phyloP scores from a whole-genome alignment of 176 grass and related monocot species.

The Avena atlantica region DNA sequence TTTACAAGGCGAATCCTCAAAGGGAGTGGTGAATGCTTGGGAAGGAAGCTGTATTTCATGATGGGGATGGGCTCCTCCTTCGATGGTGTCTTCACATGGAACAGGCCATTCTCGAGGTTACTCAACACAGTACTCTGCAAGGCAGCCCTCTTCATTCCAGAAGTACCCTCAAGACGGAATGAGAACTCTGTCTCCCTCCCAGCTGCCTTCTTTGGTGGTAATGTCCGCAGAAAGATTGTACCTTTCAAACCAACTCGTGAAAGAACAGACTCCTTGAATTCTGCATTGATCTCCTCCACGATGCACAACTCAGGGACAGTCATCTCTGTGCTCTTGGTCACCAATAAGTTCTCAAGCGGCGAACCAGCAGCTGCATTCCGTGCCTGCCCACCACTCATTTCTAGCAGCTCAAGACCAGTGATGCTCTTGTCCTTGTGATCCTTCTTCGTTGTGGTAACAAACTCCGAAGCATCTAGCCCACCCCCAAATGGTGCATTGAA shows the following conservation, averaged over 20 bases:
- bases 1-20: slow-evolving; percentile 88
- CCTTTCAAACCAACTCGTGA: slow-evolving; percentile 81
- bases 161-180: slow-evolving; percentile 84
- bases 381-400: slow-evolving; percentile 50
- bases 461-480: slow-evolving; percentile 94
- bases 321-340: slow-evolving; percentile 77
- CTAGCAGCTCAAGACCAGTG: slow-evolving; percentile 86
- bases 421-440: slow-evolving; percentile 65
- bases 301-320: slow-evolving; percentile 83
- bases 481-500: slow-evolving; percentile 96
- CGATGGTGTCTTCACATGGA: slow-evolving; percentile 76
- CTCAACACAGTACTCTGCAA: slow-evolving; percentile 75
- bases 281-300: slow-evolving; percentile 84
- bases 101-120: slow-evolving; percentile 75
- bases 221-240: slow-evolving; percentile 75
- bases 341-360: slow-evolving; percentile 73
- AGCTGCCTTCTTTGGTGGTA: slow-evolving; percentile 74
- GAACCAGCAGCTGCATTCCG: slow-evolving; percentile 46
- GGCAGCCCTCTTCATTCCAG: slow-evolving; percentile 84
- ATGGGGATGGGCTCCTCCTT: slow-evolving; percentile 90
- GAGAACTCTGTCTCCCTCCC: slow-evolving; percentile 97
- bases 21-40: slow-evolving; percentile 75
- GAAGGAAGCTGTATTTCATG: slow-evolving; percentile 83
- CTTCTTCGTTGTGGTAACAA: slow-evolving; percentile 91
- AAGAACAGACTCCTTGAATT: slow-evolving; percentile 91